Base-by-base conservation (phyloP, 2,329 filamentous ascomycete genomes). In the Neofusicoccum kwambonambiense region DNA sequence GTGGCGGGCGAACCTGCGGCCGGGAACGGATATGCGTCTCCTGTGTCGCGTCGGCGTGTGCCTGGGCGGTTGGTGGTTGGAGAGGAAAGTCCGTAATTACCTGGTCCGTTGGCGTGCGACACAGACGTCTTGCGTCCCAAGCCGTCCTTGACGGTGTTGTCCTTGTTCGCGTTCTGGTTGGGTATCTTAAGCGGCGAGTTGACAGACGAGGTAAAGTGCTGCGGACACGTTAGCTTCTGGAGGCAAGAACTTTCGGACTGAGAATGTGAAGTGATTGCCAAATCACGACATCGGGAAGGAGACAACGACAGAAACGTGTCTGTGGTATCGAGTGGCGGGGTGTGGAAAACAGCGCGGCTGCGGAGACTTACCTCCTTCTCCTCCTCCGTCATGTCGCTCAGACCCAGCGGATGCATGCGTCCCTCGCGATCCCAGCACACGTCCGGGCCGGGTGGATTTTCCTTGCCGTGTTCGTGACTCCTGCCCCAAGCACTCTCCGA, bases 181-280 rank as follows among this genome's bases (percentile, higher is more conserved):
- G 91, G 91, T 8, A 91, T 90, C 78, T 98, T 98, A 70, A 97
- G 82, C 39, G 93, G 90, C 41, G 95, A 97, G 77, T 98, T 99
- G 74, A 99, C 93, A 68, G 96, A 95, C 58, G 86, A 87, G 58
- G 87, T 80, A 78, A 97, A 97, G 68, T 90, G 82, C 90, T 97
- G 76, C 41, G 58, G 50, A 63, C 15, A 54, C 37, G 49, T 72
- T 70, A 63, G 47, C 60, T 34, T n/a, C 45, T 41, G 15, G 66
- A 75, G 63, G 8, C 35, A 12, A 41, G 6, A 13, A 31, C 27
- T 31, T 31, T 31, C 4, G 27, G 27, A 31, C 19, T 56, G 19
- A 13, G 17, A 60, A 66, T 56, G 47, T 57, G 62, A 61, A 60
- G 6, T 67, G 73, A 65, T 71, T 70, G 35, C 42, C 60, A 35